Conservation (phyloP, 306 rosid genomes). For the Cucumis cinereus region DNA sequence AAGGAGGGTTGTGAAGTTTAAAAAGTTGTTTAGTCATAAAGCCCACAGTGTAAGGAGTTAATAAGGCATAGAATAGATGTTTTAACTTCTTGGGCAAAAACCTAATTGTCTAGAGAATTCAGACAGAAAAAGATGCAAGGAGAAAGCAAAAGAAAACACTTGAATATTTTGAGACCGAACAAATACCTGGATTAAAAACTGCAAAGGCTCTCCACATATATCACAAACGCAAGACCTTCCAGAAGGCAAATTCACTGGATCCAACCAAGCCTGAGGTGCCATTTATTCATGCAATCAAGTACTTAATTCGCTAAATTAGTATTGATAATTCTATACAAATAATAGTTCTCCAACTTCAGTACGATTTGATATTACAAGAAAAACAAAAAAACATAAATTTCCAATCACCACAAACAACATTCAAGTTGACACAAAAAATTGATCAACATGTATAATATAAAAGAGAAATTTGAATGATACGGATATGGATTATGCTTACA, state of each 20-base stretch:
- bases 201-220: conserved; percentile 61
- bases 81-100: too few relatives aligned
- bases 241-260: conserved; percentile 59
- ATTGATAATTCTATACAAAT: not conserved
- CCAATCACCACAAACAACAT: not conserved
- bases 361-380: not conserved
- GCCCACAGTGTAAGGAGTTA: too few relatives aligned
- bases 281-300: not conserved
- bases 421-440: not conserved
- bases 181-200: conserved; percentile 70
- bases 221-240: conserved; percentile 55
- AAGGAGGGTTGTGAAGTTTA: too few relatives aligned
- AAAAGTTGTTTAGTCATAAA: too few relatives aligned
- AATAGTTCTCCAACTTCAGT: not conserved
- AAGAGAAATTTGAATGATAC: not conserved
- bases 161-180: not conserved
- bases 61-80: too few relatives aligned
- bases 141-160: not conserved
- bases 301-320: not conserved
- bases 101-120: not conserved
- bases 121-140: not conserved
- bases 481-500: not conserved
- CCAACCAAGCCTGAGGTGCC: conserved; percentile 70
- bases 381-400: not conserved
- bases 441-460: not conserved